Evolutionary conservation across 495 filamentous ascomycete species (phyloP), one percentile per base, ranked within the genome.

Genomic region (Terfezia claveryi): DNA sequence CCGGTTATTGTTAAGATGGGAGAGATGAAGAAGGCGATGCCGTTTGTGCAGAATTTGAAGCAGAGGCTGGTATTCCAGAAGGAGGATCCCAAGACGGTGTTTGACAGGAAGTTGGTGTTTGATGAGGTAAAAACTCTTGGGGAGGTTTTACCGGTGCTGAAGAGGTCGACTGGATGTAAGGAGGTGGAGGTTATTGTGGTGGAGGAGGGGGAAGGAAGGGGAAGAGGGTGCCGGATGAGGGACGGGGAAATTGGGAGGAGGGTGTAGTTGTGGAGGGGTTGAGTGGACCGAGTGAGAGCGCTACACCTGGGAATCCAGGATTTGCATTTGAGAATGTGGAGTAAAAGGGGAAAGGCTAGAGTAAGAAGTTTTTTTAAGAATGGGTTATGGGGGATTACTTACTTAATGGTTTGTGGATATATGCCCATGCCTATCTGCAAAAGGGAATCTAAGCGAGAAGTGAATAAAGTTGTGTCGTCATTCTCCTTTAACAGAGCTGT

Each of bases 1-100:
- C 75, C 75, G 52, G 76, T 80, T 62, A 75, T 89, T 20, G 76
- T 74, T 61, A 87, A 87, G 70, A 76, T 91, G 63, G 74, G 76
- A 32, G 89, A 95, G 69, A 85, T 83, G 76, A 98, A 98, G 77
- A 86, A 89, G 69, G 89, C 85, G 27, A 96, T 96, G 91, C 92
- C 92, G 6, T 98, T 95, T 63, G 79, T 96, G 5, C 87, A 96
- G 68, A 69, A 64, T 1, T 69, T 98, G 52, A 95, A 94, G 80
- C 81, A 76, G 62, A 75, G 84, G 17, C 74, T 98, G 23, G 67
- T 81, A 49, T 66, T 64, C 20, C 75, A 79, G 64, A 68, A 73
- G 37, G 77, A 78, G 64, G 56, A 66, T 8, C 70, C 75, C 8
- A 70, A 76, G 17, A 71, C 64, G 9, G 87, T 95, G 46, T 81